Base-by-base conservation (phyloP, 345 rosid genomes). In the Hirschfeldia incana region DNA sequence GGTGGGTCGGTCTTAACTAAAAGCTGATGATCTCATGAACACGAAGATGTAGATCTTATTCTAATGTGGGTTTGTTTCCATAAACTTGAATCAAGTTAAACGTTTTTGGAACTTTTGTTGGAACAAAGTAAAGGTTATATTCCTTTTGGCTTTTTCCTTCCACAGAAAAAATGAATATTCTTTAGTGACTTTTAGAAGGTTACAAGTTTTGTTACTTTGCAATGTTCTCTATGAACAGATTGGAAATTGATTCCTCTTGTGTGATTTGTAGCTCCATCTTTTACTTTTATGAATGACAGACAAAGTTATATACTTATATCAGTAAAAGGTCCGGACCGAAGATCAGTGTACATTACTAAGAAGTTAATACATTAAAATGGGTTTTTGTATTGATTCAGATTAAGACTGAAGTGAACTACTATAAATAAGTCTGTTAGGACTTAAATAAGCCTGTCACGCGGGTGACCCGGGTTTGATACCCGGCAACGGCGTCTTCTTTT, bases 381-480 rank as follows among this genome's bases (percentile, higher is more conserved):
- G 30, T 29, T 29, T 29, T 29, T 29, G 30, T 29, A 29, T 29
- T 29, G 30, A 29, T 29, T 29, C 30, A 29, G 30, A 3, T 29
- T 29, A 29, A 2, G 30, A 29, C 30, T 29, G 30, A 29, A 29
- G 30, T 29, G 30, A 29, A 29, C 3, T 29, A 29, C 2, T 29
- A 29, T 29, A 29, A 29, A 29, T 29, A 29, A 29, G 30, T 29
- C 3, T 29, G 30, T 21, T 21, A 21, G 21, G 21, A 21, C 30
- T 29, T 29, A 29, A 2, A 29, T 29, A 29, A 29, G 92, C 86
- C 94, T 90, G 94, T 92, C 98, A 94, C 90, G 88, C 89, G 86
- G 94, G 93, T 30, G 97, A 88, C 97, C 95, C 91, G 94, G 87
- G 94, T 88, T 92, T 94, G 97, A 91, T 89, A 90, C 63, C 74